Conservation (phyloP, 1,139 yeast genomes). For the Pichia sp. region DNA sequence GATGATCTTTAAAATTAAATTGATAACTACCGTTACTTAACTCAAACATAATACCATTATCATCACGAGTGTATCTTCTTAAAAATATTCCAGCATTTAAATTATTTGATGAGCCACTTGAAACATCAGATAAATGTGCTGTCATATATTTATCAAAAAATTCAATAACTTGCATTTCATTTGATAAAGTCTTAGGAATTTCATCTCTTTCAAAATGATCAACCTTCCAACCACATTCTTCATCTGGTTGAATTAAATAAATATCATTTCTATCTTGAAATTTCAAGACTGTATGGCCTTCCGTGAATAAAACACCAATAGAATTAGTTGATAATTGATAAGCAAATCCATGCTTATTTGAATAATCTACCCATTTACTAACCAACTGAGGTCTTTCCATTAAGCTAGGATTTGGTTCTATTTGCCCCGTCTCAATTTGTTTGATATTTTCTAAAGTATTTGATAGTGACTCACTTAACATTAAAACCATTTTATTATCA, state of each 20-base stretch:
- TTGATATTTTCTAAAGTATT: slow-evolving; percentile 28
- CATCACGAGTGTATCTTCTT: slow-evolving; percentile 74
- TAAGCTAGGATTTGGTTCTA: slow-evolving; percentile 15
- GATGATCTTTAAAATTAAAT: slow-evolving; percentile 93
- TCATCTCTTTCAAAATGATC: slow-evolving; percentile 48
- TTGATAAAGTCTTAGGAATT: slow-evolving; percentile 55
- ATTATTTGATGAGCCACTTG: slow-evolving; percentile 32
- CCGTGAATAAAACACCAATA: slow-evolving; percentile 87
- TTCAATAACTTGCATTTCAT: slow-evolving; percentile 76
- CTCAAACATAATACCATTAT: slow-evolving; percentile 84
- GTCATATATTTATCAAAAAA: slow-evolving; percentile 82
- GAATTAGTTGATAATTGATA: slow-evolving; percentile 87
- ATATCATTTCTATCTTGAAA: slow-evolving; percentile 58
- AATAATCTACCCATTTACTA: slow-evolving; percentile 97
- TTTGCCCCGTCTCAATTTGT: slow-evolving; percentile 31
- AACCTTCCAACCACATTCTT: slow-evolving; percentile 67
- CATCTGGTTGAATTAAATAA: slow-evolving; percentile 55
- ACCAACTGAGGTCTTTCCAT: slow-evolving; percentile 66
- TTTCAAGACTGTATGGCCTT: slow-evolving; percentile 72
- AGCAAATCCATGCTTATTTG: slow-evolving; percentile 92
- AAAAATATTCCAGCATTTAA: slow-evolving; percentile 44
- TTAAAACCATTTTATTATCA: slow-evolving; percentile 23
- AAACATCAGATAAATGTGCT: slow-evolving; percentile 69
- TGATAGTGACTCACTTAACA: slow-evolving; percentile 25
- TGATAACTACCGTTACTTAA: slow-evolving; percentile 89